These are phyloP conservation scores for Aspergillus clavatus DNA, from an alignment of 2,329 filamentous ascomycete genomes.

Conservation along the genomic window DNA sequence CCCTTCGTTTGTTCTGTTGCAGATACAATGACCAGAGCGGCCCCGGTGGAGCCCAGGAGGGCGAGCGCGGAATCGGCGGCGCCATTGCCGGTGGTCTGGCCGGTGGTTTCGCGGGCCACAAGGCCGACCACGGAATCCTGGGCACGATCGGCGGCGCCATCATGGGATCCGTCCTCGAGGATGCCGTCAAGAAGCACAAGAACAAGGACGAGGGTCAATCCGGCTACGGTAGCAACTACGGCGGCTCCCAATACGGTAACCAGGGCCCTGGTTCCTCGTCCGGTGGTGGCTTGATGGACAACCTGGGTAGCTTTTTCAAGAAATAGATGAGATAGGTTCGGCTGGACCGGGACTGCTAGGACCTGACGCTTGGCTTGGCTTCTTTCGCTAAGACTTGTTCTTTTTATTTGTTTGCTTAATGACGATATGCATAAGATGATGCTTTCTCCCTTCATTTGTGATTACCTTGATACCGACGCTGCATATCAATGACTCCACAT, in stretches of 20 bases:
- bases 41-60: constrained; percentile 38
- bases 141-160: constrained; percentile 47
- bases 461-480: constrained; percentile 7
- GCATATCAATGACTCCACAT: constrained; percentile 3
- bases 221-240: constrained; percentile 14
- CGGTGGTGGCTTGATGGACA: constrained; percentile 26
- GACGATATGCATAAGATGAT: not conserved
- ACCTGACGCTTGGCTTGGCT: not conserved
- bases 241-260: constrained; percentile 19
- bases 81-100: constrained; percentile 44
- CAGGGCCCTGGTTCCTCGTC: constrained; percentile 17
- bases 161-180: constrained; percentile 43
- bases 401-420: constrained; percentile 7
- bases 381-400: not conserved
- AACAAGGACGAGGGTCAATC: constrained; percentile 30
- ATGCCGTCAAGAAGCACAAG: constrained; percentile 42
- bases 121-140: constrained; percentile 46
- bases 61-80: constrained; percentile 45
- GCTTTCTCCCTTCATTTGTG: not conserved
- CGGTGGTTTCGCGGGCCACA: constrained; percentile 45
- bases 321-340: constrained; percentile 27
- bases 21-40: constrained; percentile 28
- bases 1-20: not conserved
- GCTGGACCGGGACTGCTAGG: constrained; percentile 12
- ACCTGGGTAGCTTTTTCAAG: constrained; percentile 36